phyloP scores from a whole-genome alignment of 768 basidiomycete genomes.

The Amanita inopinata region DNA sequence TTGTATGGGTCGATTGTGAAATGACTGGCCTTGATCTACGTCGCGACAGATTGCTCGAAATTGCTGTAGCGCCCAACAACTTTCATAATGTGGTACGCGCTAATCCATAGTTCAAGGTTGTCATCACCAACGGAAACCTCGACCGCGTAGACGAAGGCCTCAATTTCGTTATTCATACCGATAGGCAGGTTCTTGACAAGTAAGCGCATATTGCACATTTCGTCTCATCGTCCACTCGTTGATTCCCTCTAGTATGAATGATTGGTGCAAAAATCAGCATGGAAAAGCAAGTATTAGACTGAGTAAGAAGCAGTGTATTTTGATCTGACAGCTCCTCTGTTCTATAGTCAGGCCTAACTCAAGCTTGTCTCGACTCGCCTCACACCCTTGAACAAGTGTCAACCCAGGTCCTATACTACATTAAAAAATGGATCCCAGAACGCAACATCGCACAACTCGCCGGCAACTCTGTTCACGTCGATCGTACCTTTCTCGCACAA shows the following conservation, averaged over 20 bases:
- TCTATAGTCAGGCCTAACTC: conserved; percentile 68
- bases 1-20: conserved; percentile 84
- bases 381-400: conserved; percentile 53
- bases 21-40: conserved; percentile 71
- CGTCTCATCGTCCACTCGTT: background rate
- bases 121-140: conserved; percentile 83
- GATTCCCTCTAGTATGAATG: conserved; percentile 53
- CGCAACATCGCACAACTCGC: conserved; percentile 60
- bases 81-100: background rate
- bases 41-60: conserved; percentile 69
- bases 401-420: conserved; percentile 57
- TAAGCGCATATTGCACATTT: conserved; percentile 22
- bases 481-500: conserved; percentile 58
- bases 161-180: conserved; percentile 62
- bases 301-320: background rate
- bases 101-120: conserved; percentile 37
- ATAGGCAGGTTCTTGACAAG: conserved; percentile 62
- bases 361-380: conserved; percentile 67
- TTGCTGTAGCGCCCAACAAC: conserved; percentile 41
- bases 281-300: conserved; percentile 39
- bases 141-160: conserved; percentile 75
- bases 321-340: too few species aligned
- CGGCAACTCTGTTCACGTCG: conserved; percentile 81
- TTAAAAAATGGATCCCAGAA: conserved; percentile 78
- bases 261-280: conserved; percentile 84